Evolutionary conservation across 805 yeast genomes (phyloP).

Genomic region (Citeromyces nyonsensis): DNA sequence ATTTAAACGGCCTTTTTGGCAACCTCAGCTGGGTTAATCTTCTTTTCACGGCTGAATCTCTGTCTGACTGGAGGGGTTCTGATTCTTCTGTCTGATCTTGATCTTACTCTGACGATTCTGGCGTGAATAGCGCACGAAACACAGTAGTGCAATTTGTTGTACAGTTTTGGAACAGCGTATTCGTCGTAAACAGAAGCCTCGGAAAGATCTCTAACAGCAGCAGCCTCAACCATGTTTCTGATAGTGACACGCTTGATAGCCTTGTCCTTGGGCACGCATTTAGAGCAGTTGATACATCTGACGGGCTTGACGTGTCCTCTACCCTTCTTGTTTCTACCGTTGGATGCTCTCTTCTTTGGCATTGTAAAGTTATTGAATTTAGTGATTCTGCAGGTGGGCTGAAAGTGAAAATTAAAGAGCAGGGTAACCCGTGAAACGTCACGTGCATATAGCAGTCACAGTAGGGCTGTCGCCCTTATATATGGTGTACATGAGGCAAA

Average conservation of each 20-base stretch:
- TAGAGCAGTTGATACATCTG: constrained; percentile 99
- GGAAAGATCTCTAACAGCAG: constrained; percentile 98
- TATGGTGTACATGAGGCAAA: neutral
- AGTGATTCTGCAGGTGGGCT: too few relatives aligned
- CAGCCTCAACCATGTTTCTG: constrained; percentile 99
- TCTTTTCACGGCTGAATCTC: constrained; percentile 94
- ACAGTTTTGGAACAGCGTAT: constrained; percentile 98
- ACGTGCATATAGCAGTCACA: too few relatives aligned
- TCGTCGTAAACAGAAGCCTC: constrained; percentile 99
- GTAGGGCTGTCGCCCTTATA: too few relatives aligned
- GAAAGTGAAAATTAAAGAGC: too few relatives aligned
- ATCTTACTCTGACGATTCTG: constrained; percentile 99
- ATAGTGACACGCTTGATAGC: constrained; percentile 99
- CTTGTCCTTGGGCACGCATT: constrained; percentile 99
- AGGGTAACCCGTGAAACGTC: too few relatives aligned
- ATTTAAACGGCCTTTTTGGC: constrained; percentile 67
- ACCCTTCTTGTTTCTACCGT: constrained; percentile 99
- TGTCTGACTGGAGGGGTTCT: constrained; percentile 99
- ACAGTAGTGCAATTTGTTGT: constrained; percentile 99
- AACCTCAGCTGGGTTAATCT: constrained; percentile 93
- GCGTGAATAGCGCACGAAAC: constrained; percentile 99
- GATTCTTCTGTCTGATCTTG: constrained; percentile 95
- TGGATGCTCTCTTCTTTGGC: constrained; percentile 99
- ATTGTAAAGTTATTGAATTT: constrained; percentile 23
- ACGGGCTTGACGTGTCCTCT: constrained; percentile 99